phyloP scores from a whole-genome alignment of 768 basidiomycete genomes.

The Russula ochroleuca region DNA sequence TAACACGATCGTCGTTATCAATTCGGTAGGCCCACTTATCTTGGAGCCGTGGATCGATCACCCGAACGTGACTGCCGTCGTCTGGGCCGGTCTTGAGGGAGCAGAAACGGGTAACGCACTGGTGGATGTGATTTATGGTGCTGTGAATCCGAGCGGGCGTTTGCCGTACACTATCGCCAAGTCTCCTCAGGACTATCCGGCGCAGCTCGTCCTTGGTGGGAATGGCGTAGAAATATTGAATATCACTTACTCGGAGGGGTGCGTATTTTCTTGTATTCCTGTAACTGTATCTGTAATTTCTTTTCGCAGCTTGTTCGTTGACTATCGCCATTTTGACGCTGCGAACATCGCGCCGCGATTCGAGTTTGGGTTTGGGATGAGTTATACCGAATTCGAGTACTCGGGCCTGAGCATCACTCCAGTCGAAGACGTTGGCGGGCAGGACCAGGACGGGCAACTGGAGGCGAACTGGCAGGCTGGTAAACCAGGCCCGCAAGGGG shows the following conservation, averaged over 20 bases:
- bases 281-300: not conserved
- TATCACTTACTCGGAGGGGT: slow-evolving; percentile 61
- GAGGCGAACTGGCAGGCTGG: slow-evolving; percentile 58
- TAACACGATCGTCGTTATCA: slow-evolving; percentile 77
- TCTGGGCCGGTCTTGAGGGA: slow-evolving; percentile 54
- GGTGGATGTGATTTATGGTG: slow-evolving; percentile 72
- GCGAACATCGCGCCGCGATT: slow-evolving; percentile 72
- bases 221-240: slow-evolving; percentile 34
- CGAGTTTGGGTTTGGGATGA: slow-evolving; percentile 88
- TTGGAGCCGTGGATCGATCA: slow-evolving; percentile 71
- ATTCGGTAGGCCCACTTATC: slow-evolving; percentile 69
- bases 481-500: slow-evolving; percentile 47
- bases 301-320: slow-evolving; percentile 30
- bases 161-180: slow-evolving; percentile 75
- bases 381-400: slow-evolving; percentile 80
- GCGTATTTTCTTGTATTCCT: not conserved
- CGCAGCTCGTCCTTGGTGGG: slow-evolving; percentile 36
- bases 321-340: slow-evolving; percentile 43
- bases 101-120: slow-evolving; percentile 64
- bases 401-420: slow-evolving; percentile 48
- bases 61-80: slow-evolving; percentile 65
- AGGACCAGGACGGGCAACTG: slow-evolving; percentile 38
- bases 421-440: slow-evolving; percentile 30
- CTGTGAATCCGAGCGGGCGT: slow-evolving; percentile 67
- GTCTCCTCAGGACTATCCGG: slow-evolving; percentile 46